Conservation (phyloP, 2,329 filamentous ascomycete species). For the Fusarium pininemorale region DNA sequence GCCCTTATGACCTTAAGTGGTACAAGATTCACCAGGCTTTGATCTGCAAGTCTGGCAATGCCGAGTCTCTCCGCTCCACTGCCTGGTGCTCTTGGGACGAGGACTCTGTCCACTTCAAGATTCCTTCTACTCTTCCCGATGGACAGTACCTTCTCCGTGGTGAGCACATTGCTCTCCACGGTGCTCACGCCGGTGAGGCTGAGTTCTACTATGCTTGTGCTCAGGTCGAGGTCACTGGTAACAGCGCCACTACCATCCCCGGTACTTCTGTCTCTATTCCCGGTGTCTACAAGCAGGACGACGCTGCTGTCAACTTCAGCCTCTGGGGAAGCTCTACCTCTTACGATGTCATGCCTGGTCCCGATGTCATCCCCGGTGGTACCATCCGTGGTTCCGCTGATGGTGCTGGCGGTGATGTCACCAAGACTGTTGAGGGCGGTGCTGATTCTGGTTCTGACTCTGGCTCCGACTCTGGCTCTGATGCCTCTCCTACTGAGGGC, state of each 20-base stretch:
- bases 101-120: conserved; percentile 21
- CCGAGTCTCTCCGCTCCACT: conserved; percentile 8
- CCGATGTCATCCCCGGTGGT: conserved; percentile 14
- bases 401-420: not conserved
- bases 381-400: conserved; percentile 15
- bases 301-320: conserved; percentile 13
- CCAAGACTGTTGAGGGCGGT: conserved; percentile 6
- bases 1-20: conserved; percentile 3
- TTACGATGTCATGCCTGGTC: conserved; percentile 6
- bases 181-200: conserved; percentile 26
- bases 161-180: conserved; percentile 34
- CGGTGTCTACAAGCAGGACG: conserved; percentile 17
- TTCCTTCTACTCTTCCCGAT: conserved; percentile 8
- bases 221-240: conserved; percentile 26
- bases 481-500: not conserved
- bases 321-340: conserved; percentile 8
- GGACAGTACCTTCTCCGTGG: conserved; percentile 30
- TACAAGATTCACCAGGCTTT: conserved; percentile 21
- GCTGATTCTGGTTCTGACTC: not conserved
- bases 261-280: conserved; percentile 16
- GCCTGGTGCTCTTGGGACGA: conserved; percentile 14
- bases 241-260: conserved; percentile 4
- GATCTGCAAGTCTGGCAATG: conserved; percentile 5
- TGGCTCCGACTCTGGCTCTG: not conserved
- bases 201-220: conserved; percentile 37